Evolutionary conservation across 495 filamentous ascomycete genomes (phyloP), one percentile per base, ranked within the genome.

Genomic region (Penicillium nucicola): DNA sequence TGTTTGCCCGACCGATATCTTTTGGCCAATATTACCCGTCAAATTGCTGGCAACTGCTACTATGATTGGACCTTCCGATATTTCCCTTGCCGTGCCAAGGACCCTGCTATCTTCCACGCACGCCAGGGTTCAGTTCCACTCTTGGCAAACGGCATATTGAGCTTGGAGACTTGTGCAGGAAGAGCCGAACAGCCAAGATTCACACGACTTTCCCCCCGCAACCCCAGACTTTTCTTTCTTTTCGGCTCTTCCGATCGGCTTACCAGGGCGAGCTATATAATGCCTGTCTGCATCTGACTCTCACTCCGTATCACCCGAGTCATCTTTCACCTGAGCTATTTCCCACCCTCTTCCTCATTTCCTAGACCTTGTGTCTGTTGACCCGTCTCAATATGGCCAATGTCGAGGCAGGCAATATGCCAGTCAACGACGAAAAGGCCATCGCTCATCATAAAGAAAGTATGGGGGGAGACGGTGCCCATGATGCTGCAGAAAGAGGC

Each of bases 401-500:
- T 8, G 2, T 39, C 17, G 14, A 45, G 22, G 48, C 39, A 19
- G 46, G 42, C 43, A 44, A 30, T 3, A 48, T 53, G 34, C 48
- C 42, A n/a, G 33, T 58, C 19, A 49, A 36, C 4, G 66, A 67
- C 9, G 62, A 65, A 18, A 63, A 66, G 45, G 58, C n/a, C 25
- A 25, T 54, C 14, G 32, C 58, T 0, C 31, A 63, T 1, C 57
- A 61, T 15, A 61, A 67, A 14, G 53, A 62, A 14, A 14, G 30
- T 11, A 46, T 58, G 42, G 62, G 55, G 64, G 52, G 15, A 1
- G 58, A 58, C 5, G 31, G 51, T 28, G 62, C 70, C 19, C 74
- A 77, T 52, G 66, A 71, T 45, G 75, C 71, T 17, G 83, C 81
- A n/a, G 82, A 79, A 55, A 67, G 73, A 14, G 83, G 84, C 17